A percentile compares a stretch with the other conserved stretches of the same genome.
Conservation (phyloP, 1,284 basidiomycete genomes). For the Melanopsichium pennsylvanicum region DNA sequence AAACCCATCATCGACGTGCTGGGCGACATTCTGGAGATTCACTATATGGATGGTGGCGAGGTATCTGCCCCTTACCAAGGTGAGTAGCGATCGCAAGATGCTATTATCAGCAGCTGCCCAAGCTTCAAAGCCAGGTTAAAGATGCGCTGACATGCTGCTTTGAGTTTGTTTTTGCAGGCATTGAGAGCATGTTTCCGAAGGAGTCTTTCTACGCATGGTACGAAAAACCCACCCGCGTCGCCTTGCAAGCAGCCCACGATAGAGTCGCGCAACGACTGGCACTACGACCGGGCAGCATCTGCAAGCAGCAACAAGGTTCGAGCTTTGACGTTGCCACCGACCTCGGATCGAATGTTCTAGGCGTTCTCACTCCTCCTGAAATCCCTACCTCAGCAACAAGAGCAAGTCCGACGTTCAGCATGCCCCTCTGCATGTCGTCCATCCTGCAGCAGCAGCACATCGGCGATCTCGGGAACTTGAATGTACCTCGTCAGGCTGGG, state of each 20-base stretch:
- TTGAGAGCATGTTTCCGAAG: constrained; percentile 35
- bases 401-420: not conserved
- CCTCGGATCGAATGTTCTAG: not conserved
- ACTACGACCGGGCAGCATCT: not conserved
- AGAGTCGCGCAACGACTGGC: constrained; percentile 12
- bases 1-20: constrained; percentile 31
- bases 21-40: constrained; percentile 19
- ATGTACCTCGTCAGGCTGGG: not conserved
- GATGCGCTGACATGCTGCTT: too few relatives aligned
- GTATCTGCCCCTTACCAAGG: constrained; percentile 34
- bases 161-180: constrained; percentile 12
- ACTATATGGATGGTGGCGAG: constrained; percentile 31
- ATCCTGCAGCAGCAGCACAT: not conserved
- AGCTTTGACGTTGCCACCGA: not conserved
- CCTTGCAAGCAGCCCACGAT: constrained; percentile 15
- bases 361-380: constrained; percentile 19
- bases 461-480: not conserved
- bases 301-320: not conserved
- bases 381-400: constrained; percentile 5
- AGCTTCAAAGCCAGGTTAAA: too few relatives aligned
- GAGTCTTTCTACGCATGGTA: constrained; percentile 43
- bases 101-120: too few relatives aligned
- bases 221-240: constrained; percentile 21
- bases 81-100: constrained; percentile 1
- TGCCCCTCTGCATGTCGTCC: not conserved